A percentile compares a stretch with the other conserved stretches of the same genome.
Evolutionary conservation across 257 asterid species (phyloP).

Genomic region (Nicotiana sylvestris): DNA sequence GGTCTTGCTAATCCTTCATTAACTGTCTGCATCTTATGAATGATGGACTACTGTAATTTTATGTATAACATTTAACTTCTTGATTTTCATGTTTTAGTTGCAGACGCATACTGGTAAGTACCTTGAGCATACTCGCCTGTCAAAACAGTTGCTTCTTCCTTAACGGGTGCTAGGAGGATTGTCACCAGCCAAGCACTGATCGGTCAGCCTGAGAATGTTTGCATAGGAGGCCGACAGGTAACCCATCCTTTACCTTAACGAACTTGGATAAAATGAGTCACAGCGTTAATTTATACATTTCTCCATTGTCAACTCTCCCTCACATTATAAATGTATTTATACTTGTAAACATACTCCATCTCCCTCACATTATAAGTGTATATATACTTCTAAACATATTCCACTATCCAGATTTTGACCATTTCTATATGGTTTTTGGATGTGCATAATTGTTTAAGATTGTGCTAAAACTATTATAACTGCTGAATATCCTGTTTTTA

Average conservation of each 20-base stretch:
- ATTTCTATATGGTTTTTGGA: not conserved
- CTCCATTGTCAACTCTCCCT: not conserved
- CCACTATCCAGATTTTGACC: not conserved
- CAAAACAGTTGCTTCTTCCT: constrained; percentile 8
- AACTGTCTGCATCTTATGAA: not conserved
- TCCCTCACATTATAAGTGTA: not conserved
- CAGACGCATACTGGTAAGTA: not conserved
- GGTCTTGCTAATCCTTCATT: not conserved
- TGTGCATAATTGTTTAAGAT: not conserved
- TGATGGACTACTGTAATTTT: not conserved
- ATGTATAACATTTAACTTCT: not conserved
- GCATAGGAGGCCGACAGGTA: constrained; percentile 1
- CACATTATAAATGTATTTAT: not conserved
- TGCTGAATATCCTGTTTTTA: not conserved
- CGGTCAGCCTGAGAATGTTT: not conserved
- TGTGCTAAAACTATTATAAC: not conserved
- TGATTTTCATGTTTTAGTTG: constrained; percentile 5
- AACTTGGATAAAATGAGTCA: not conserved
- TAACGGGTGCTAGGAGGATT: not conserved
- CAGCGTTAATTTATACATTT: not conserved
- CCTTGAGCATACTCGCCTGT: not conserved
- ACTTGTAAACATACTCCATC: not conserved
- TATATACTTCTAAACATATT: not conserved
- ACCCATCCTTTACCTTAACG: not conserved
- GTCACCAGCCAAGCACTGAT: not conserved